phyloP scores from a whole-genome alignment of 176 grass and related monocot species.

The Cymbopogon citratus region DNA sequence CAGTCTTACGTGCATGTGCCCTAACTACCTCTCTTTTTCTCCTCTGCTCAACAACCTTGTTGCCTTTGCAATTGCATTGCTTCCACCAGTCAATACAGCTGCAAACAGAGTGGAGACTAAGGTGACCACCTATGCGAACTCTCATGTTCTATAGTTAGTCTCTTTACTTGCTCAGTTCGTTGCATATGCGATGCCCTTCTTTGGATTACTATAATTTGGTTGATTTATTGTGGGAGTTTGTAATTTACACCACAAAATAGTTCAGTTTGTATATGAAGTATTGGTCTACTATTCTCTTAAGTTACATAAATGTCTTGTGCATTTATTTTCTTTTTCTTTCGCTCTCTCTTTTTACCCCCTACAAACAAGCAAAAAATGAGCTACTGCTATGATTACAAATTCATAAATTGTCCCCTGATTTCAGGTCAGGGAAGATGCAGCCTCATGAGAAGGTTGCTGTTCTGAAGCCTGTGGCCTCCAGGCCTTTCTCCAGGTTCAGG shows the following conservation, averaged over 20 bases:
- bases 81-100: not conserved
- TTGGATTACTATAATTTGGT: not conserved
- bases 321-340: not conserved
- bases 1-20: slow-evolving; percentile 31
- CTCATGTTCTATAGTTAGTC: not conserved
- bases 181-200: not conserved
- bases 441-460: no score
- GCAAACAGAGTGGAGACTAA: slow-evolving; percentile 12
- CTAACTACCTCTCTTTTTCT: not conserved
- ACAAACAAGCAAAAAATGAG: not conserved
- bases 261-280: not conserved
- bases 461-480: no score
- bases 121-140: not conserved
- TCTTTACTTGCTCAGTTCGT: slow-evolving; percentile 8
- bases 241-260: not conserved
- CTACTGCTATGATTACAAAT: not conserved
- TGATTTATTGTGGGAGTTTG: not conserved
- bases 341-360: not conserved
- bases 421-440: not conserved
- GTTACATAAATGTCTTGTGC: not conserved
- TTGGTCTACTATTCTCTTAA: no score
- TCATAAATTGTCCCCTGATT: no score
- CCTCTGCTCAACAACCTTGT: slow-evolving; percentile 11
- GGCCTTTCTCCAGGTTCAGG: slow-evolving; percentile 12
- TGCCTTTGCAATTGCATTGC: not conserved